phyloP scores from a whole-genome alignment of 306 rosid genomes.

The Lathyrus aphaca region DNA sequence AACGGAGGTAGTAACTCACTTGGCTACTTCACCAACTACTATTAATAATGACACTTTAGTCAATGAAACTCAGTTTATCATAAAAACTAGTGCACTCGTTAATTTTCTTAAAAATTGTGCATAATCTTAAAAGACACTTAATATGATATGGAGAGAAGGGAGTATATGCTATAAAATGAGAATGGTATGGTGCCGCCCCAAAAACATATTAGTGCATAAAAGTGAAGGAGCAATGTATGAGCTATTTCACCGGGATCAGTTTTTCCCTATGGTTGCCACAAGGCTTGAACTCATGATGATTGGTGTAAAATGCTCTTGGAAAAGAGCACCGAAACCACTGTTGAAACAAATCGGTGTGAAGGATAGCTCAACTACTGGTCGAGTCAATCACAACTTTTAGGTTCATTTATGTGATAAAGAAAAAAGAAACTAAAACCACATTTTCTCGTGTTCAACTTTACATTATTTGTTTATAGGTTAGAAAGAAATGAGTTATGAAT shows the following conservation, averaged over 20 bases:
- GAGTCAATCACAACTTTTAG: not conserved
- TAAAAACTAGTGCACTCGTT: not conserved
- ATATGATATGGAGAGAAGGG: not conserved
- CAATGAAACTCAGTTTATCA: not conserved
- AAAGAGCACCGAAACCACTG: not conserved
- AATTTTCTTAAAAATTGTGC: not conserved
- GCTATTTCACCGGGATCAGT: not conserved
- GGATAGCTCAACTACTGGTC: not conserved
- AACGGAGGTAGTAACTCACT: too few species aligned
- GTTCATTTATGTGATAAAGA: slow-evolving; percentile 20
- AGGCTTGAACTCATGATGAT: not conserved
- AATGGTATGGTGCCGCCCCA: not conserved
- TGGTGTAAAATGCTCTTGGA: not conserved
- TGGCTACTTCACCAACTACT: not conserved
- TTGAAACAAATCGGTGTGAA: not conserved
- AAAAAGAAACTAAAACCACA: slow-evolving; percentile 1
- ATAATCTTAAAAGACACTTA: not conserved
- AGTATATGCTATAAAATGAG: not conserved
- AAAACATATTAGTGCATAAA: not conserved
- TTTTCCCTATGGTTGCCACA: not conserved
- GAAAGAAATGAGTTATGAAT: slow-evolving; percentile 22
- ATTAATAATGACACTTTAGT: not conserved
- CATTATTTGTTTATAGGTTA: not conserved
- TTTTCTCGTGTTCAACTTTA: slow-evolving; percentile 23
- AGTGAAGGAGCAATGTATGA: not conserved